Evolutionary conservation across 331 rosid genomes (phyloP), one percentile per base, ranked within the genome.

Genomic region (Ulmus americana): DNA sequence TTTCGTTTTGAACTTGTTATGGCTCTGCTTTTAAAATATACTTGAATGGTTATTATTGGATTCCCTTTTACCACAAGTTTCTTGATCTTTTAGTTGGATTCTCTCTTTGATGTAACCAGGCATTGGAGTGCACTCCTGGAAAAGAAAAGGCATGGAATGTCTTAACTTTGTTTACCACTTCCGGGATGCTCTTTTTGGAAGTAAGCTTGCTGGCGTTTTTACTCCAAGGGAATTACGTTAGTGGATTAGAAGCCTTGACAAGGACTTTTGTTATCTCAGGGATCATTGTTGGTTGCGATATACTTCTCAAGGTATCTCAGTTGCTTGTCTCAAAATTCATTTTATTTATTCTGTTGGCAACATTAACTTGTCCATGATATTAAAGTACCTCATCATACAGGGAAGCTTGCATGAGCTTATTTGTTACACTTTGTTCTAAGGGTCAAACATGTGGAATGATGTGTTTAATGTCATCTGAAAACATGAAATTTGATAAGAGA

Each of bases 171-270:
- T 85, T 85, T 76, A 89, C 98, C 28, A 67, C 90, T 60, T 88
- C 95, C 1, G 98, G 96, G 70, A 86, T 92, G 96, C 82, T 92
- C 67, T 92, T 92, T 78, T 80, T 92, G 71, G 98, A 92, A 89
- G 91, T 92, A 44, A 92, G 98, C 81, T 83, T 92, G 84, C 81
- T 92, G 73, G 90, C 98, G 16, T 92, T 92, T 84, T 79, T 92
- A 63, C 81, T 88, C 59, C 91, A 92, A 76, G 98, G 98, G 62
- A 92, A 92, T 64, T 73, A 71, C 63, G 85, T 83, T 7, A 80
- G 86, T 63, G 90, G 94, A 11, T 57, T 74, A 65, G 96, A 92
- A 50, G 94, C 94, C 0, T 79, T 92, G 82, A 82, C 96, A 10
- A 76, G 81, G 68, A 89, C 90, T 8, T 92, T 92, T 62, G 79